These are phyloP conservation scores for Geosmithia putterillii DNA, from an alignment of 2,329 filamentous ascomycete genomes.

Conservation along the genomic window DNA sequence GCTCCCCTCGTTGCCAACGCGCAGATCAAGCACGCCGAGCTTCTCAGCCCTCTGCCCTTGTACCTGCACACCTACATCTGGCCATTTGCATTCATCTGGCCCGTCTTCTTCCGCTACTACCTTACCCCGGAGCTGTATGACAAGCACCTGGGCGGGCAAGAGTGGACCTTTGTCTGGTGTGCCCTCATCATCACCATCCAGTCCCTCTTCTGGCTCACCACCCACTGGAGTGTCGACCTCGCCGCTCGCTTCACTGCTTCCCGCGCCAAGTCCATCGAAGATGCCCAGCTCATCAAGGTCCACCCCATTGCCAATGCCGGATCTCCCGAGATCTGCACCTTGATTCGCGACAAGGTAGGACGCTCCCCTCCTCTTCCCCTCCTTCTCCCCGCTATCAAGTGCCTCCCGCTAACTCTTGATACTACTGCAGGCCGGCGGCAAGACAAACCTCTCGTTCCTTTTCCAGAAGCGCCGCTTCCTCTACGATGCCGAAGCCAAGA, in stretches of 20 bases:
- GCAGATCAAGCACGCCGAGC: constrained; percentile 77
- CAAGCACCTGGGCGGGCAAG: constrained; percentile 79
- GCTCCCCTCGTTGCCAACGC: constrained; percentile 79
- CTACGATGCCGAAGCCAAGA: constrained; percentile 57
- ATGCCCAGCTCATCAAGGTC: constrained; percentile 83
- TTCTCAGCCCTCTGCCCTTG: constrained; percentile 75
- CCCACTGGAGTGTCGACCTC: constrained; percentile 92
- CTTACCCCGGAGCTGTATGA: constrained; percentile 75
- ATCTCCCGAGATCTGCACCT: constrained; percentile 71
- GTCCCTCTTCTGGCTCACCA: constrained; percentile 85
- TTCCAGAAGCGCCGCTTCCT: constrained; percentile 98
- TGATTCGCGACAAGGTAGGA: constrained; percentile 60
- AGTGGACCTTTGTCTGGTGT: constrained; percentile 97
- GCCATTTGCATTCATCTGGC: constrained; percentile 89
- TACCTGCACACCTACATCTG: constrained; percentile 81
- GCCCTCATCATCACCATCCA: constrained; percentile 81
- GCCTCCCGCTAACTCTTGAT: not conserved
- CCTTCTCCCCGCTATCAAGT: not conserved
- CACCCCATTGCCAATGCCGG: constrained; percentile 84
- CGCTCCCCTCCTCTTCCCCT: not conserved
- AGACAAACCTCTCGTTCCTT: constrained; percentile 72
- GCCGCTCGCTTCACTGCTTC: constrained; percentile 70
- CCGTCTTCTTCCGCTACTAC: constrained; percentile 80
- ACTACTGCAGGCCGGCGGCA: constrained; percentile 47
- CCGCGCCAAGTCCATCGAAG: constrained; percentile 54